phyloP scores from a whole-genome alignment of 2,329 filamentous ascomycete genomes.

The Apiospora malaysiana region DNA sequence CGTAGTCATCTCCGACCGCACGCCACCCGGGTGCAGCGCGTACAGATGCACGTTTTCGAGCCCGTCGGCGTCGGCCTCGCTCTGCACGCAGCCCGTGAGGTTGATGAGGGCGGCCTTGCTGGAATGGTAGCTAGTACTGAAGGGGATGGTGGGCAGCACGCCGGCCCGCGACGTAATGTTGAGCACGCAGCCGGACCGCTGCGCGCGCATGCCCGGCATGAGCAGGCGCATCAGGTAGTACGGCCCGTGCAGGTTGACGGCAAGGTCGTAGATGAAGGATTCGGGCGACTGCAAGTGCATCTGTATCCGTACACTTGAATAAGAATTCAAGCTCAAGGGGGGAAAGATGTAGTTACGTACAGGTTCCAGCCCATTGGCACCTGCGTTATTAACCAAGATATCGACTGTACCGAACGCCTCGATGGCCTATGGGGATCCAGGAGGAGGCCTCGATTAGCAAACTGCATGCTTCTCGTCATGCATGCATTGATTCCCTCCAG shows the following conservation, averaged over 20 bases:
- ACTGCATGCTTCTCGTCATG: background rate
- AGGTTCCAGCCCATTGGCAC: conserved; percentile 36
- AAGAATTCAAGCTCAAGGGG: too few relatives aligned
- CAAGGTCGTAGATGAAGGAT: conserved; percentile 36
- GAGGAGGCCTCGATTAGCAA: background rate
- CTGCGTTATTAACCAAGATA: conserved; percentile 39
- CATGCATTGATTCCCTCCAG: too few relatives aligned
- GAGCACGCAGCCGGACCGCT: conserved; percentile 36
- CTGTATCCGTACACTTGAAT: too few relatives aligned
- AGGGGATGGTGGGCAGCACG: conserved; percentile 35
- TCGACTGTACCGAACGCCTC: conserved; percentile 31
- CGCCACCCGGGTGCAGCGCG: conserved; percentile 39
- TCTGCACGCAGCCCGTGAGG: conserved; percentile 39
- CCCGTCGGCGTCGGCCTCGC: conserved; percentile 37
- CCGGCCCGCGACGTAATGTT: conserved; percentile 41
- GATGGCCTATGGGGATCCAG: conserved; percentile 25
- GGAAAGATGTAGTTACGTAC: conserved; percentile 30
- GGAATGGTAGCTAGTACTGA: conserved; percentile 40
- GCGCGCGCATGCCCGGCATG: conserved; percentile 33
- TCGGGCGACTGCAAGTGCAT: conserved; percentile 35
- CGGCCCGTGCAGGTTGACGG: conserved; percentile 39
- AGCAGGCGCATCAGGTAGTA: conserved; percentile 40
- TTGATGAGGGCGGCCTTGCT: conserved; percentile 42
- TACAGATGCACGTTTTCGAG: conserved; percentile 38
- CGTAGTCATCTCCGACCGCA: conserved; percentile 38